Percentiles rank a stretch among this genome's conserved stretches.
Conservation (phyloP, 2,329 filamentous ascomycete genomes). For the Colletotrichum ledebouriae region DNA sequence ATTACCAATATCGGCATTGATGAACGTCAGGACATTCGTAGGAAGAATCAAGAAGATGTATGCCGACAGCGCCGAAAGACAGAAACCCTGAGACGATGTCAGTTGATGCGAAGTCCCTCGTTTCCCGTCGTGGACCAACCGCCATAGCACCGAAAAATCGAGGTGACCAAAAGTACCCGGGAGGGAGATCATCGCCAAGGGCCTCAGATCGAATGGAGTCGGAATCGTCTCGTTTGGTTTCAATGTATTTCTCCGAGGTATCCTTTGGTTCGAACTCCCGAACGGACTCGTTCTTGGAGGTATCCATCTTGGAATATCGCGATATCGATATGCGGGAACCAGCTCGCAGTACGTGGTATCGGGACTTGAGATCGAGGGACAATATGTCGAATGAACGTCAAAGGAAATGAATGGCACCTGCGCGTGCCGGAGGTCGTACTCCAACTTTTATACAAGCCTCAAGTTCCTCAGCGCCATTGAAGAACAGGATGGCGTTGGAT, state of each 20-base stretch:
- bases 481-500: constrained; percentile 1
- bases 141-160: constrained; percentile 51
- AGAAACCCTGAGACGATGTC: constrained; percentile 50
- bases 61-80: constrained; percentile 53
- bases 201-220: constrained; percentile 53
- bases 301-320: constrained; percentile 39
- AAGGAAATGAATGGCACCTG: neutral
- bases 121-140: constrained; percentile 44
- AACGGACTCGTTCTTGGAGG: constrained; percentile 43
- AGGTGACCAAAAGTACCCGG: constrained; percentile 54
- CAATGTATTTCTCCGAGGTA: constrained; percentile 33
- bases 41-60: constrained; percentile 55
- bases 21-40: constrained; percentile 50
- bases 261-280: constrained; percentile 29
- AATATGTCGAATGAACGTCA: neutral
- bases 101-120: neutral
- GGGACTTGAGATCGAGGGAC: neutral
- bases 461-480: neutral
- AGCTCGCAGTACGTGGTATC: constrained; percentile 18
- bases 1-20: constrained; percentile 53
- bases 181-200: constrained; percentile 52
- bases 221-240: constrained; percentile 46
- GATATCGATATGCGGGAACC: constrained; percentile 25
- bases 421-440: constrained; percentile 22
- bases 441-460: constrained; percentile 27